phyloP scores from a whole-genome alignment of 768 basidiomycete species.

The Chalciporus pseudorubinellus region DNA sequence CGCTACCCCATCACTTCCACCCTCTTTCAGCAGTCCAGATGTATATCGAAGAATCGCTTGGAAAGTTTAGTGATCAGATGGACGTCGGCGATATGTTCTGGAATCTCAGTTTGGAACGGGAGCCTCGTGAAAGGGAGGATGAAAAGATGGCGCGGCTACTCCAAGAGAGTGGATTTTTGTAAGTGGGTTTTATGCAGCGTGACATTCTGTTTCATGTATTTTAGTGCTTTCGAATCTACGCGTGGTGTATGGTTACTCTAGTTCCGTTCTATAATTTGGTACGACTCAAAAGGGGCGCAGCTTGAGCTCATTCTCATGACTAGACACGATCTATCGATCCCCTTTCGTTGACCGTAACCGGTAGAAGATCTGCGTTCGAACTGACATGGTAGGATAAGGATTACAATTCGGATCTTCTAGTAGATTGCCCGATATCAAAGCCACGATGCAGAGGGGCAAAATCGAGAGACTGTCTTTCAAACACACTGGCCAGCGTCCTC shows the following conservation, averaged over 20 bases:
- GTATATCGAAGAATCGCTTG: slow-evolving; percentile 79
- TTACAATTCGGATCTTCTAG: no score
- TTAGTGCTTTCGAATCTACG: slow-evolving; percentile 1
- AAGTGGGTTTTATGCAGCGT: slow-evolving; percentile 9
- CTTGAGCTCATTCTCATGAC: no score
- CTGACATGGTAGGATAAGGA: no score
- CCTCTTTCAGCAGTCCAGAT: slow-evolving; percentile 61
- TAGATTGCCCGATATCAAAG: no score
- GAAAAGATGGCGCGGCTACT: slow-evolving; percentile 92
- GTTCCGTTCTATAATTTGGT: no score
- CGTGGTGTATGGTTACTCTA: slow-evolving; percentile 23
- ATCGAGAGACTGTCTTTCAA: no score
- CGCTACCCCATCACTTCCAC: slow-evolving; percentile 83
- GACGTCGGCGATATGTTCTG: slow-evolving; percentile 80
- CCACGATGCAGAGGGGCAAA: no score
- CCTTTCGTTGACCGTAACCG: no score
- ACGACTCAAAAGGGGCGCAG: no score
- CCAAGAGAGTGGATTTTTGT: slow-evolving; percentile 88
- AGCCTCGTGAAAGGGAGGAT: slow-evolving; percentile 93
- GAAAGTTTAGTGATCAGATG: slow-evolving; percentile 62
- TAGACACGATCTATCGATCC: no score
- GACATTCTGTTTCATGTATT: slow-evolving; percentile 5
- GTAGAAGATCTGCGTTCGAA: no score
- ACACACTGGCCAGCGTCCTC: no score
- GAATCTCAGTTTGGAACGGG: slow-evolving; percentile 79